Conservation (phyloP, 116 monocot species). For the Posidonia oceanica region DNA sequence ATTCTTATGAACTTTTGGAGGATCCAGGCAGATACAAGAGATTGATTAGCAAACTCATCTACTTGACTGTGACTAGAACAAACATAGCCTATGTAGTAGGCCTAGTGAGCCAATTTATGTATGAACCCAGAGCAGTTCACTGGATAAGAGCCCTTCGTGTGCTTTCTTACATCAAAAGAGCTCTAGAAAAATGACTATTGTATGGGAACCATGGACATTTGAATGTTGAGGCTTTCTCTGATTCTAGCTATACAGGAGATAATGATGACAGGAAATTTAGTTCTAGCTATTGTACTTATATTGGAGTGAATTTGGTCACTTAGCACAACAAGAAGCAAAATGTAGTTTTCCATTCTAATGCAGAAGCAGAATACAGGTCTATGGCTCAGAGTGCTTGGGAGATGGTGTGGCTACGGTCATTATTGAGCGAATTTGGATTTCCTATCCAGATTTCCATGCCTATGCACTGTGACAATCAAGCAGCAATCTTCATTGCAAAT, state of each 20-base stretch:
- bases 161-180: neutral
- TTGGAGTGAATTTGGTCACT: neutral
- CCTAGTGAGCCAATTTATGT: too few species aligned
- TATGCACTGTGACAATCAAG: too few species aligned
- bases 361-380: neutral
- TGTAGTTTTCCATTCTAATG: neutral
- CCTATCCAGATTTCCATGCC: too few species aligned
- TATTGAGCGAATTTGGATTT: too few species aligned
- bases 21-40: too few species aligned
- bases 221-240: neutral
- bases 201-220: neutral
- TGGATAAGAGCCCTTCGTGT: neutral
- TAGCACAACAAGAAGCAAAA: neutral
- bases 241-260: neutral
- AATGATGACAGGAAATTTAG: neutral
- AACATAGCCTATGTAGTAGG: neutral
- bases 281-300: neutral
- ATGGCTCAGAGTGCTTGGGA: neutral
- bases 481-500: too few species aligned
- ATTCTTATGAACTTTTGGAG: too few species aligned
- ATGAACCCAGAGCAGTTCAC: too few species aligned
- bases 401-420: too few species aligned
- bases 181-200: neutral
- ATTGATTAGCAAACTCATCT: too few species aligned
- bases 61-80: too few species aligned